Percentiles rank a stretch among this genome's conserved stretches.
phyloP scores from a whole-genome alignment of 306 rosid genomes.

The Malus asiatica region DNA sequence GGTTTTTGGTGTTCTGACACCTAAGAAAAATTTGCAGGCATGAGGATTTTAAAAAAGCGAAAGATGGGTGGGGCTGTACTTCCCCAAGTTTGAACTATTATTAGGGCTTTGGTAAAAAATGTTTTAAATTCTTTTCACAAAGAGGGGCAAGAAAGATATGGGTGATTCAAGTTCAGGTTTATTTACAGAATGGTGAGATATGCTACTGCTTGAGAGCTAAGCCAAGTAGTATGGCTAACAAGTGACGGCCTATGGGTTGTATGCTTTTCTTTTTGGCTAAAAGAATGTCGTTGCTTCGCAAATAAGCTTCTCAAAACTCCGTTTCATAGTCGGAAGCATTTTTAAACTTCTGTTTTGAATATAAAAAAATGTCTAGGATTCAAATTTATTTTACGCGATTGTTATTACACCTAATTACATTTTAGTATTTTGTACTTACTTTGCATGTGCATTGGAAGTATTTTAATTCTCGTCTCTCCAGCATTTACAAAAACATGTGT shows the following conservation, averaged over 20 bases:
- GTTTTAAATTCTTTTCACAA: neutral
- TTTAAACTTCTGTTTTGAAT: too few species aligned
- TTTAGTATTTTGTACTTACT: too few species aligned
- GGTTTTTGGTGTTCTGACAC: conserved; percentile 28
- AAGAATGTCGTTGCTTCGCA: neutral
- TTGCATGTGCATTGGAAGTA: neutral
- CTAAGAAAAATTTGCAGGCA: conserved; percentile 35
- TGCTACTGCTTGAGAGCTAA: neutral
- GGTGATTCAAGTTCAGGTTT: conserved; percentile 1
- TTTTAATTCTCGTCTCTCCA: neutral
- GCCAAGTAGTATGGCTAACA: neutral
- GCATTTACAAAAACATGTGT: neutral
- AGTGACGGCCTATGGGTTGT: neutral
- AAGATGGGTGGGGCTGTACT: conserved; percentile 37
- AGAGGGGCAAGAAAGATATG: neutral
- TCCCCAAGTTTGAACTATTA: conserved; percentile 24
- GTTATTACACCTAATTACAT: neutral
- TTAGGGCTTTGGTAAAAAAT: conserved; percentile 8
- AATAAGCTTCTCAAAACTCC: neutral
- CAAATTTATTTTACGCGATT: too few species aligned
- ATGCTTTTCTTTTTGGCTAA: neutral
- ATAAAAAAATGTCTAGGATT: neutral
- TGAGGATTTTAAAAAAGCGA: conserved; percentile 32
- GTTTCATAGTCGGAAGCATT: neutral
- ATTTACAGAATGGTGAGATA: neutral